phyloP scores from a whole-genome alignment of 2,329 filamentous ascomycete genomes.

The Ceratocystis diversiconidia region DNA sequence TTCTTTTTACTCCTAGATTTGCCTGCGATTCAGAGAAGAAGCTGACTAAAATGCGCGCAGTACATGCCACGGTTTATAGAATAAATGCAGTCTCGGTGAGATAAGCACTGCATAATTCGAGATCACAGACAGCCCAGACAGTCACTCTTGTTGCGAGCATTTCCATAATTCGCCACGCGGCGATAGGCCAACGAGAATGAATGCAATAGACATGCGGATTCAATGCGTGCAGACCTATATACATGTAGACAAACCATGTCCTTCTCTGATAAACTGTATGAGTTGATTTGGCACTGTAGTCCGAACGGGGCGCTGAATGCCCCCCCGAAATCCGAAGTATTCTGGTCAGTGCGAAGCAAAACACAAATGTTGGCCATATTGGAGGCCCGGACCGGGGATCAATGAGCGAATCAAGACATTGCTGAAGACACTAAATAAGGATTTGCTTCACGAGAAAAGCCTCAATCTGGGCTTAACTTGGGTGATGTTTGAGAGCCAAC shows the following conservation, averaged over 20 bases:
- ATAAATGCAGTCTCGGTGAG: neutral
- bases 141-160: neutral
- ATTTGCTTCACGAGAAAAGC: neutral
- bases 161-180: neutral
- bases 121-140: neutral
- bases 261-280: neutral
- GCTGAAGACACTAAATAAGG: neutral
- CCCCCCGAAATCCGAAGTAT: neutral
- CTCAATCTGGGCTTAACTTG: neutral
- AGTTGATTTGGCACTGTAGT: neutral
- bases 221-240: too few relatives aligned
- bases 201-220: neutral
- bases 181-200: neutral
- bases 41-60: constrained; percentile 17
- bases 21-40: neutral
- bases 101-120: neutral
- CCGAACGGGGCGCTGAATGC: neutral
- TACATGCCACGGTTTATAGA: constrained; percentile 21
- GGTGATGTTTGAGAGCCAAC: neutral
- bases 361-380: neutral
- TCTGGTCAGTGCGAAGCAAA: constrained; percentile 1
- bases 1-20: neutral
- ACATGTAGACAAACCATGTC: neutral
- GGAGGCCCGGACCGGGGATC: neutral
- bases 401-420: neutral